Evolutionary conservation across 2,329 filamentous ascomycete genomes (phyloP).

Genomic region (Scedosporium aurantiacum): DNA sequence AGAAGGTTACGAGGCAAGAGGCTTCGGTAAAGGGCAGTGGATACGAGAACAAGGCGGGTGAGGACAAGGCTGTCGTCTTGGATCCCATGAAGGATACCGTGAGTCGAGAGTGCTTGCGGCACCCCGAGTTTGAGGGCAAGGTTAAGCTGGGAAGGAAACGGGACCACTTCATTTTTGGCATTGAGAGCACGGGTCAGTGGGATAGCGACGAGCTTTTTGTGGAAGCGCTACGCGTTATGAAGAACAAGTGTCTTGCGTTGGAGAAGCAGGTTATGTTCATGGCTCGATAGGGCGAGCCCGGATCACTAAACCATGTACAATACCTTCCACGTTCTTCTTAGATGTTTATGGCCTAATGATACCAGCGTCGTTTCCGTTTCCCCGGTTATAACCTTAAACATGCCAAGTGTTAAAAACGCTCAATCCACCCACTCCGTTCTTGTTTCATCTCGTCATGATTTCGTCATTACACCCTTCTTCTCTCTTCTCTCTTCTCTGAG

Average conservation of each 20-base stretch:
- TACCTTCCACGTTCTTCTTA: neutral
- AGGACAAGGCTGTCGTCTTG: slow-evolving; percentile 76
- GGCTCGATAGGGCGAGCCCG: slow-evolving; percentile 29
- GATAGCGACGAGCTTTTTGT: slow-evolving; percentile 89
- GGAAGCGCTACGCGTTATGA: slow-evolving; percentile 75
- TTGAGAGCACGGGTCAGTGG: slow-evolving; percentile 93
- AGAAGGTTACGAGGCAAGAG: slow-evolving; percentile 59
- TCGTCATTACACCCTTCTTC: no score
- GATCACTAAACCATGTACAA: slow-evolving; percentile 7
- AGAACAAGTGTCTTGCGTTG: slow-evolving; percentile 68
- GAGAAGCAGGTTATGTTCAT: slow-evolving; percentile 60
- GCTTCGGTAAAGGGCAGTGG: slow-evolving; percentile 46
- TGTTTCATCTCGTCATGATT: no score
- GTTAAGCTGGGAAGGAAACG: slow-evolving; percentile 82
- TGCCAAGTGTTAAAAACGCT: neutral
- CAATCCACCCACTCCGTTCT: neutral
- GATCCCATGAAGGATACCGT: slow-evolving; percentile 93
- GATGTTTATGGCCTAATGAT: neutral
- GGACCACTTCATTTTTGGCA: slow-evolving; percentile 94
- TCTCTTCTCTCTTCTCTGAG: neutral
- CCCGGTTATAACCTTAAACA: neutral
- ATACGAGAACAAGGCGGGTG: slow-evolving; percentile 65
- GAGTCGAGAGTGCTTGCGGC: slow-evolving; percentile 81
- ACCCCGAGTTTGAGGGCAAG: slow-evolving; percentile 89
- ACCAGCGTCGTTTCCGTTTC: neutral